Evolutionary conservation across 306 rosid species (phyloP), one percentile per base, ranked within the genome.

Genomic region (Cicer judaicum): DNA sequence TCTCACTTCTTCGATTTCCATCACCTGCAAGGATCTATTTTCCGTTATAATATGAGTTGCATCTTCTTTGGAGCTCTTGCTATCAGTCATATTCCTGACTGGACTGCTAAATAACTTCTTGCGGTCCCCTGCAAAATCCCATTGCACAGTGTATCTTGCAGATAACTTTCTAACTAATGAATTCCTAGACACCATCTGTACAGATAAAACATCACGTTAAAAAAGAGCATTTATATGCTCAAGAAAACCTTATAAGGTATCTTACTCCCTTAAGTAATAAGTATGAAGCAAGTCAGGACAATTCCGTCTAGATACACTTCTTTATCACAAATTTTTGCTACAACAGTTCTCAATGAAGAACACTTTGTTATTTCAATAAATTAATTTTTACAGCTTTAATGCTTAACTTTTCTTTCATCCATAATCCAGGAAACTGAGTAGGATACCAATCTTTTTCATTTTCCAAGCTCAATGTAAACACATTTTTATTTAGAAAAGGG

Each of bases 71-170:
- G 41, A 52, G 70, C 68, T 63, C 67, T 66, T 80, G 50, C 68
- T 87, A 72, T 78, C 59, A 75, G 50, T 66, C 11, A 36, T 56
- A 15, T 53, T 70, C 24, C 53, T 57, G 46, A 68, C 53, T 40
- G 87, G 89, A 50, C 84, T 85, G 75, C 76, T 73, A 64, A 80
- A 82, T 57, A 86, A 85, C 78, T 85, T 75, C 79, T 78, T 80
- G 78, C 74, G 52, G 71, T 84, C 83, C 10, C 84, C 87, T 74
- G 77, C 78, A 74, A 77, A 78, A 82, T 82, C 87, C 73, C 75
- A 76, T 49, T 87, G 83, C 72, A 87, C 81, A 50, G 77, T 63
- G 70, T 75, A 87, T 60, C 75, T 78, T 55, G 89, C 61, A 14
- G 88, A 87, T 76, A 81, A 79, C 84, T 84, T 89, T 83, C 79